Conservation (phyloP, 768 basidiomycete genomes). For the Lentinula boryana region DNA sequence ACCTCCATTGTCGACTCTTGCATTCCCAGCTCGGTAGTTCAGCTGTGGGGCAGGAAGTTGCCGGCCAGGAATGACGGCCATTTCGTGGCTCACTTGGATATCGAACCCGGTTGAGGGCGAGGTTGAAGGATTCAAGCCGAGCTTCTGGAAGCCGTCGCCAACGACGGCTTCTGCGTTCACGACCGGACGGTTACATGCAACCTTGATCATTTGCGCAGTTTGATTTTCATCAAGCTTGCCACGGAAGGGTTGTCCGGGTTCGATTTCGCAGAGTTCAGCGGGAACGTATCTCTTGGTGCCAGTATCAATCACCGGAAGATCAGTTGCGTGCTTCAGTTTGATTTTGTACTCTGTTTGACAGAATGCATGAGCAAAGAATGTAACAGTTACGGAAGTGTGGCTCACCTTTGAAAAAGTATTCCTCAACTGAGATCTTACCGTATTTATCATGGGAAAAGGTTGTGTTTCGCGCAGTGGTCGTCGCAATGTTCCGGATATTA, state of each 20-base stretch:
- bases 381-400: not conserved
- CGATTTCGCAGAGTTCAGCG: conserved; percentile 66
- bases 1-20: conserved; percentile 48
- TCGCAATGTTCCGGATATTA: conserved; percentile 32
- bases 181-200: conserved; percentile 58
- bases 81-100: conserved; percentile 45
- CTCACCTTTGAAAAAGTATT: conserved; percentile 61
- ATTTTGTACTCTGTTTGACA: conserved; percentile 47
- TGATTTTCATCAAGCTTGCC: conserved; percentile 56
- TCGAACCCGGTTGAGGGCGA: conserved; percentile 49
- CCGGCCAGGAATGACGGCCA: conserved; percentile 62
- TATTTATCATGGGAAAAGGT: conserved; percentile 46
- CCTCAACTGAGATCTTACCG: conserved; percentile 50
- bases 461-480: conserved; percentile 30
- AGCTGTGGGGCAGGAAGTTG: conserved; percentile 56
- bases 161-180: conserved; percentile 55
- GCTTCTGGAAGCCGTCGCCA: conserved; percentile 45
- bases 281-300: conserved; percentile 43
- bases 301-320: conserved; percentile 51
- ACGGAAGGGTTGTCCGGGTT: conserved; percentile 49
- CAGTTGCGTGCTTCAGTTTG: conserved; percentile 34
- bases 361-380: not conserved
- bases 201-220: conserved; percentile 64
- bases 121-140: conserved; percentile 40
- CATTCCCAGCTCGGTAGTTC: conserved; percentile 43